Conservation (phyloP, 1,284 basidiomycete genomes). For the Pisolithus thermaeus region DNA sequence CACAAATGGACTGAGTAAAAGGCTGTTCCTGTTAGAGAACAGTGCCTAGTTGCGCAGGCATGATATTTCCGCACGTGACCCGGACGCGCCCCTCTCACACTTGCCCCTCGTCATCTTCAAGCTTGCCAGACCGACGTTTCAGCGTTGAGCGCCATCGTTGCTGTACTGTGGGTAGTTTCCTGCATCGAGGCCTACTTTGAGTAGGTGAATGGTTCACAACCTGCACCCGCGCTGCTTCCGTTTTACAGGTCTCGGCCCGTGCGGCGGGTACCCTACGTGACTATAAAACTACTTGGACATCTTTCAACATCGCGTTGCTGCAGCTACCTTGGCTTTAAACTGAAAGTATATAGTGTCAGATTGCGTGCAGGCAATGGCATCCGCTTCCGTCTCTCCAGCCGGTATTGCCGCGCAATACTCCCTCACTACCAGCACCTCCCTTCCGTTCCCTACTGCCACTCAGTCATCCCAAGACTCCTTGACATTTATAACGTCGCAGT, state of each 20-base stretch:
- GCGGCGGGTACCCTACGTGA: not conserved
- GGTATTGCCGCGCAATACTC: slow-evolving; percentile 48
- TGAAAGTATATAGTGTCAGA: not conserved
- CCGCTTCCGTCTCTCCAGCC: slow-evolving; percentile 21
- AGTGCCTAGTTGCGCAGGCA: not conserved
- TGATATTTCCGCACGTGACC: slow-evolving; percentile 5
- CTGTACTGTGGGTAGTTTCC: no score
- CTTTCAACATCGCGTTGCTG: not conserved
- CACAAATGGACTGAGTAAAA: not conserved
- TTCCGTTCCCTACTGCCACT: slow-evolving; percentile 66
- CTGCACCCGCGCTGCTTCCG: no score
- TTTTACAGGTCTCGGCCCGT: not conserved
- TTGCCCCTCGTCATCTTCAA: no score
- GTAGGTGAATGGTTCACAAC: no score
- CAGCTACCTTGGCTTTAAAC: not conserved
- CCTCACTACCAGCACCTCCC: slow-evolving; percentile 53
- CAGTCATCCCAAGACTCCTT: slow-evolving; percentile 45
- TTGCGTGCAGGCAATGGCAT: slow-evolving; percentile 1
- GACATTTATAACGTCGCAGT: slow-evolving; percentile 48
- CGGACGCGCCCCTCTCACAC: not conserved
- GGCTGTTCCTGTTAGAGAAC: not conserved
- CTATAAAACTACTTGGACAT: no score
- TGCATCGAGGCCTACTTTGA: no score
- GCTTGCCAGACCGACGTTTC: no score
- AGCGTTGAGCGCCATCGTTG: no score